Evolutionary conservation across 768 basidiomycete species (phyloP).

Genomic region (Epithele typhae): DNA sequence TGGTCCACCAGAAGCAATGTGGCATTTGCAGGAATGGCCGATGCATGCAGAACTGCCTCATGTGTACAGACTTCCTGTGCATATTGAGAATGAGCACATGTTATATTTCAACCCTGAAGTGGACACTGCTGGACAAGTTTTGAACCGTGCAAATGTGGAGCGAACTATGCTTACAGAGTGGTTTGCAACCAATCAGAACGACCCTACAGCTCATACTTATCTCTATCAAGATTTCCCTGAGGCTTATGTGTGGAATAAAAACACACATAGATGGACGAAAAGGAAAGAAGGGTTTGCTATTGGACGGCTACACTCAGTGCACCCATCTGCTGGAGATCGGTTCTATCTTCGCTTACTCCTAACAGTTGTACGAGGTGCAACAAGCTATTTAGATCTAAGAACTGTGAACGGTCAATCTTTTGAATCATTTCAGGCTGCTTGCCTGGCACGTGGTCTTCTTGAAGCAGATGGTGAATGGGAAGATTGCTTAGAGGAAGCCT

Average conservation of each 20-base stretch:
- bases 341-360: constrained; percentile 41
- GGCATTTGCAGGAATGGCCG: constrained; percentile 28
- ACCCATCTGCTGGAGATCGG: constrained; percentile 32
- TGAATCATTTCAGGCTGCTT: constrained; percentile 37
- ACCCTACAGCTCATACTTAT: too few species aligned
- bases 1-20: constrained; percentile 31
- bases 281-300: constrained; percentile 30
- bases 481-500: constrained; percentile 37
- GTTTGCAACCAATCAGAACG: too few species aligned
- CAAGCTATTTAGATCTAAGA: constrained; percentile 22
- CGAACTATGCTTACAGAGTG: constrained; percentile 30
- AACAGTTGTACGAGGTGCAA: constrained; percentile 34
- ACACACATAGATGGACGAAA: constrained; percentile 25
- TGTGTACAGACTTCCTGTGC: constrained; percentile 39
- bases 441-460: constrained; percentile 37
- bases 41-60: constrained; percentile 23
- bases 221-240: constrained; percentile 40
- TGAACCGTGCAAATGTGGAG: background rate
- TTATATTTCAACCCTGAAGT: constrained; percentile 35
- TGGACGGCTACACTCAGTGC: constrained; percentile 37
- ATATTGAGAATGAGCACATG: constrained; percentile 33
- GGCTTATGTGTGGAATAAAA: constrained; percentile 24
- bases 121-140: constrained; percentile 9
- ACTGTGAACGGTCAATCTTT: constrained; percentile 23
- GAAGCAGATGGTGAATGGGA: constrained; percentile 40